Percentiles rank a stretch among this genome's conserved stretches.
These are phyloP conservation scores for Dissophora ornata DNA, from an alignment of 192 early-diverging fungal genomes.

Conservation along the genomic window DNA sequence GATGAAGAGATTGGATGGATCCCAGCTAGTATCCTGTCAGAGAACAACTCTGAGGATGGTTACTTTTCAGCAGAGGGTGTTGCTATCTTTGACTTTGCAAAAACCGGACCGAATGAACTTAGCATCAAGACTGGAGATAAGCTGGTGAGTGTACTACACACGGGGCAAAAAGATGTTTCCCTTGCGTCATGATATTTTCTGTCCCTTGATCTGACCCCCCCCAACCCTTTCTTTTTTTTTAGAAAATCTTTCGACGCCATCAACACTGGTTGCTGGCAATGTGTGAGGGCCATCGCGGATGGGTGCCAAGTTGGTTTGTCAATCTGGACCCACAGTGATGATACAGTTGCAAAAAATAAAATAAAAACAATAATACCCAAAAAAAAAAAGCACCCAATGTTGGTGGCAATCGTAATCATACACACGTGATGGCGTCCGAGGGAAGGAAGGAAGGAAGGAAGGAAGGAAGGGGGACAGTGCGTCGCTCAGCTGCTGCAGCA, in stretches of 20 bases:
- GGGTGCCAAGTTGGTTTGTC: slow-evolving; percentile 70
- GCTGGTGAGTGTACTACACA: slow-evolving; percentile 52
- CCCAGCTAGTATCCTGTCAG: slow-evolving; percentile 64
- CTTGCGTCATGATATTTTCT: too few species aligned
- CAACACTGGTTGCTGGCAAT: slow-evolving; percentile 51
- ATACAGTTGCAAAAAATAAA: too few species aligned
- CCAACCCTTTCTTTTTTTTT: slow-evolving; percentile 43
- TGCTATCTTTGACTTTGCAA: slow-evolving; percentile 64
- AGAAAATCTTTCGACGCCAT: slow-evolving; percentile 55
- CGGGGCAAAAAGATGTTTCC: too few species aligned
- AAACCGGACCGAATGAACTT: slow-evolving; percentile 62
- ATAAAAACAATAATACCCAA: too few species aligned
- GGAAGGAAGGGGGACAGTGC: too few species aligned
- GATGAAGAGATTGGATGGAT: slow-evolving; percentile 68
- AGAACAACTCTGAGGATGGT: slow-evolving; percentile 58
- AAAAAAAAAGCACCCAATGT: too few species aligned
- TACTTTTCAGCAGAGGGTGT: slow-evolving; percentile 60
- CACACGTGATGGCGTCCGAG: too few species aligned
- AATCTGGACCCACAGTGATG: slow-evolving; percentile 39
- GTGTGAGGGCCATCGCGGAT: slow-evolving; percentile 60
- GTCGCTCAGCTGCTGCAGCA: too few species aligned
- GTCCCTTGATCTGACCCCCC: too few species aligned
- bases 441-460: too few species aligned
- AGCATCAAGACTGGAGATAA: slow-evolving; percentile 65
- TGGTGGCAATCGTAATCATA: too few species aligned